Percentiles rank a stretch among this genome's conserved stretches.
These are phyloP conservation scores for Salinomyces thailandicus DNA, from an alignment of 2,329 filamentous ascomycete species.

Conservation along the genomic window DNA sequence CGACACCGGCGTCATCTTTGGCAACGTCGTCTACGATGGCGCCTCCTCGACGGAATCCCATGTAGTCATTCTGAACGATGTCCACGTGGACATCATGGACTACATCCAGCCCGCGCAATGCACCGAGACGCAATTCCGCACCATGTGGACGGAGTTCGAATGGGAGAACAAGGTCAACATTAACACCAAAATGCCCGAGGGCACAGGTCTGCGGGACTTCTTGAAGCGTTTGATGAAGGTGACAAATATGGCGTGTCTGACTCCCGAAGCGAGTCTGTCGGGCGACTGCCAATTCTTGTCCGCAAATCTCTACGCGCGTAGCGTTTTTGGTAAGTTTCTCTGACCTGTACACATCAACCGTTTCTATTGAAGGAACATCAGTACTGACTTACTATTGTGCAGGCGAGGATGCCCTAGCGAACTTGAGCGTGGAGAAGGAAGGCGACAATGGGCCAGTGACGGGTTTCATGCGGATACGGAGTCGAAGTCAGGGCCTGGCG, in stretches of 20 bases:
- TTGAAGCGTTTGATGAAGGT: conserved; percentile 89
- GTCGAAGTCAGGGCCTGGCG: conserved; percentile 88
- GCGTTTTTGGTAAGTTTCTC: conserved; percentile 79
- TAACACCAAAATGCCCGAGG: conserved; percentile 67
- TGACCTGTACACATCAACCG: neutral
- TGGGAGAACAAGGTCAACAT: conserved; percentile 99
- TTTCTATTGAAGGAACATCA: neutral
- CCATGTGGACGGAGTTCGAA: conserved; percentile 99
- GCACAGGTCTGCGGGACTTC: conserved; percentile 83
- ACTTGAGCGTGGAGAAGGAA: conserved; percentile 95
- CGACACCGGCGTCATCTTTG: conserved; percentile 96
- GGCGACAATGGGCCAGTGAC: conserved; percentile 91
- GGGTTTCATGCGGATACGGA: conserved; percentile 94
- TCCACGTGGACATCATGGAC: conserved; percentile 99
- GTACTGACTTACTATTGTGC: conserved; percentile 14
- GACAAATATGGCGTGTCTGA: conserved; percentile 97
- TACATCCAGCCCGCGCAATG: conserved; percentile 97
- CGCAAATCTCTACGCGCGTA: conserved; percentile 90
- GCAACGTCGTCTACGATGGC: conserved; percentile 95
- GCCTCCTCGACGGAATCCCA: conserved; percentile 85
- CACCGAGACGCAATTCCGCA: conserved; percentile 95
- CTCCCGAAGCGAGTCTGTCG: conserved; percentile 89
- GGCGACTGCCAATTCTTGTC: conserved; percentile 97
- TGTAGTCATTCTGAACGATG: conserved; percentile 94
- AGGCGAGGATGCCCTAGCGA: conserved; percentile 98